Base-by-base conservation (phyloP, 192 early-diverging fungal species). In the Backusella macrospora region DNA sequence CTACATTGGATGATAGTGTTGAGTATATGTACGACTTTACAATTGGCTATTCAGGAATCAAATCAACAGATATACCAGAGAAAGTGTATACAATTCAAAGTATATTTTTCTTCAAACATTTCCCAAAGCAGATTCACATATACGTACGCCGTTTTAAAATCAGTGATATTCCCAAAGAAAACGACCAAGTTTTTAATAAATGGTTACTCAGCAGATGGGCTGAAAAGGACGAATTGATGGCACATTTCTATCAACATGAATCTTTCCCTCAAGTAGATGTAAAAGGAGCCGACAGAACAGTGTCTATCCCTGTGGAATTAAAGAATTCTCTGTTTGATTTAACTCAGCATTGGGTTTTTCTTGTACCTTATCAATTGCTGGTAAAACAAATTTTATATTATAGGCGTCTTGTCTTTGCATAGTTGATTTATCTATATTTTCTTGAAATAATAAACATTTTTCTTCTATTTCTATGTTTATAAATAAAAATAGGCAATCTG, bases 21-120 rank as follows among this genome's bases (percentile, higher is more conserved):
- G 83, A 90, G 40, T 92, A 93, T 71, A 45, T 99, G 18, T 96
- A 92, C 72, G 96, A 99, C 77, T 70, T 96, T 10, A 96, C 98
- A 3, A 87, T 99, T 14, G 98, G 94, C 8, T 96, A 96, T 74
- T 86, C 90, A 70, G 94, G 95, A 1, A 78, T 97, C 16, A 80
- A 79, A 15, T 76, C 81, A 38, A 91, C 86, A 12, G 86, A 94
- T 69, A 91, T 92, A 29, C 76, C 76, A 13, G 93, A 96, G 72
- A 90, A 96, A 52, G 84, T 90, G 70, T 96, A 95, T 70, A 92
- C 91, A 1, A 77, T 96, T 4, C 85, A 87, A 72, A 84, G 89
- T 65, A 88, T 93, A 72, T 98, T 94, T 62, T 85, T 94, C 45
- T 81, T 89, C 59, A 79, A 89, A 10, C 76, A 83, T 7, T 92